A percentile compares a stretch with the other conserved stretches of the same genome.
Evolutionary conservation across 192 early-diverging fungal genomes (phyloP).

Genomic region (Jimgerdemannia flammicorona): DNA sequence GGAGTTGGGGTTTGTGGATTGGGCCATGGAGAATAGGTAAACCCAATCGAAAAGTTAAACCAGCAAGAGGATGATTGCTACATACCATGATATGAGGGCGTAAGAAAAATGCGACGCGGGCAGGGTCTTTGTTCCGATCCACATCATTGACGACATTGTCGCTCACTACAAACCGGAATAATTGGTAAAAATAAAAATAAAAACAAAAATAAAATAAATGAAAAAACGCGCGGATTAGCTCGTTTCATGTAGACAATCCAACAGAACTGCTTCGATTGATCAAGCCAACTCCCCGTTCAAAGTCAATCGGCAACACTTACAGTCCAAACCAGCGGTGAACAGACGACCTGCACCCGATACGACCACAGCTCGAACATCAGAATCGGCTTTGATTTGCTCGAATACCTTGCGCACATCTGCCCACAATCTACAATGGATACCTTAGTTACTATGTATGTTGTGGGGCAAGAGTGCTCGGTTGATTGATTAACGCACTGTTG

Average conservation of each 20-base stretch:
- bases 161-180: background rate
- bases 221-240: no score
- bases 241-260: background rate
- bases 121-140: constrained; percentile 9
- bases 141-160: constrained; percentile 8
- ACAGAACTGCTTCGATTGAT: background rate
- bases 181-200: no score
- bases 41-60: background rate
- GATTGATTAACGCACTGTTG: constrained; percentile 30
- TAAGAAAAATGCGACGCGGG: constrained; percentile 31
- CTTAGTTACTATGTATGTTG: background rate
- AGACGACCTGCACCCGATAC: constrained; percentile 68
- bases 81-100: constrained; percentile 36
- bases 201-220: no score
- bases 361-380: constrained; percentile 70
- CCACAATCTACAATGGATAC: constrained; percentile 49
- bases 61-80: background rate
- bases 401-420: constrained; percentile 65
- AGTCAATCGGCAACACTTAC: constrained; percentile 32
- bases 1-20: no score
- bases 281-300: no score
- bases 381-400: constrained; percentile 49
- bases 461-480: constrained; percentile 19
- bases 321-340: constrained; percentile 93
- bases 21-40: background rate